phyloP scores from a whole-genome alignment of 768 basidiomycete species.

The Clavaria fumosa region DNA sequence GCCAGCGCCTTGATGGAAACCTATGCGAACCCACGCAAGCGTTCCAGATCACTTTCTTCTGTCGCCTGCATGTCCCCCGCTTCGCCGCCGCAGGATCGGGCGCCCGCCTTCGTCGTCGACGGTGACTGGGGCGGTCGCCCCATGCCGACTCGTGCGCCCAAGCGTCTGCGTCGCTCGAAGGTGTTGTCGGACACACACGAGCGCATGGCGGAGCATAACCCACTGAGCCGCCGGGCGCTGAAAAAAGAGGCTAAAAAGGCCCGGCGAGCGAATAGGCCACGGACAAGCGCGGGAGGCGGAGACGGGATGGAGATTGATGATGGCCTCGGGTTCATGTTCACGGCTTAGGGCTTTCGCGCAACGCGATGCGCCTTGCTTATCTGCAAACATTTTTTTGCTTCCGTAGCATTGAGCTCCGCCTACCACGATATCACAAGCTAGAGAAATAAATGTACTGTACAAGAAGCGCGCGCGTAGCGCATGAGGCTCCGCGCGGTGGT shows the following conservation, averaged over 20 bases:
- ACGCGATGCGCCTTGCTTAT: too few species aligned
- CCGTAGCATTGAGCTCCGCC: too few species aligned
- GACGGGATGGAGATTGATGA: slow-evolving; percentile 32
- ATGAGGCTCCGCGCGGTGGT: too few species aligned
- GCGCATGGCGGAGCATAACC: slow-evolving; percentile 41
- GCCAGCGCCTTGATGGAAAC: too few species aligned
- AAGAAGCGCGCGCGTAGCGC: too few species aligned
- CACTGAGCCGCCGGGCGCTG: slow-evolving; percentile 40
- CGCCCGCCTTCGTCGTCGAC: too few species aligned
- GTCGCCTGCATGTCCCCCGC: too few species aligned
- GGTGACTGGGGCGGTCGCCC: slow-evolving; percentile 5
- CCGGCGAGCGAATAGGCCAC: slow-evolving; percentile 29
- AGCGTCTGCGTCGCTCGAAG: slow-evolving; percentile 43
- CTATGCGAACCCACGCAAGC: slow-evolving; percentile 23
- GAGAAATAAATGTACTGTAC: too few species aligned
- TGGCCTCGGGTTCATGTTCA: slow-evolving; percentile 32
- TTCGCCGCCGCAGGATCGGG: too few species aligned
- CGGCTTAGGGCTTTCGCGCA: too few species aligned
- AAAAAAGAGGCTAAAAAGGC: slow-evolving; percentile 53
- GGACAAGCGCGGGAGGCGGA: slow-evolving; percentile 5
- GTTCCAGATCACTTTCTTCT: slow-evolving; percentile 23
- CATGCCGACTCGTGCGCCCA: slow-evolving; percentile 28
- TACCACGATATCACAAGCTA: too few species aligned
- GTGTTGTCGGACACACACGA: slow-evolving; percentile 39
- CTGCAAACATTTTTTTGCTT: too few species aligned